Evolutionary conservation across 108 stramenopile species (phyloP), one percentile per base, ranked within the genome.

Genomic region (Cylindrotheca closterium): DNA sequence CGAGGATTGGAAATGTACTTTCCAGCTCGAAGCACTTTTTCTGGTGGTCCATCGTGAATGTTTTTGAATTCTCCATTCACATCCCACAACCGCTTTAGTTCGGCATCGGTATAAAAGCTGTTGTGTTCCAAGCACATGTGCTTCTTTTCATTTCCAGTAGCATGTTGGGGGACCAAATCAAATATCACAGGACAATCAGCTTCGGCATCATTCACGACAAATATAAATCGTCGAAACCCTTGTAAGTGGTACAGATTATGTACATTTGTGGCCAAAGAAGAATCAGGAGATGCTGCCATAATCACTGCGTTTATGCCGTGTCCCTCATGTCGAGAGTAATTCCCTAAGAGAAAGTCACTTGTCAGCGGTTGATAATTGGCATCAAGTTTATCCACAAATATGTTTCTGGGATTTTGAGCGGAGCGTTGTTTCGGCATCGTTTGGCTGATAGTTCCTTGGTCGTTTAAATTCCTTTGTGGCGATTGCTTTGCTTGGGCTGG

Each of bases 141-240:
- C 1, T 47, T 47, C n/a, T 51, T 62, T 2, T 15, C 19, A 0
- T 47, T 17, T 0, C 49, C 49, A 51, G 30, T 47, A 51, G 30
- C 25, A 30, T 62, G 60, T 49, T 62, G 60, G 31, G 60, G 60
- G 18, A 62, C 49, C 29, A 62, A 29, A 62, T 62, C 60, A 19
- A 62, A 50, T 1, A 62, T 30, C 0, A 21, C n/a, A 0, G 48
- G 29, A 22, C 60, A 62, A 34, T 62, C 48, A 12, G 1, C 30
- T 29, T 29, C 19, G 22, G 49, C 49, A 24, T 62, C 29, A 28
- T 62, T 62, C 49, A 51, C 29, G 25, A 62, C 47, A 27, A 62
- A 49, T 10, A 62, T 50, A 49, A 62, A 62, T 3, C 60, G 60
- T 29, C 60, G 60, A 34, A 62, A 62, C 4, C 60, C 60, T 30